Evolutionary conservation across 2,329 filamentous ascomycete genomes (phyloP).

Genomic region (Aschersonia sp.): DNA sequence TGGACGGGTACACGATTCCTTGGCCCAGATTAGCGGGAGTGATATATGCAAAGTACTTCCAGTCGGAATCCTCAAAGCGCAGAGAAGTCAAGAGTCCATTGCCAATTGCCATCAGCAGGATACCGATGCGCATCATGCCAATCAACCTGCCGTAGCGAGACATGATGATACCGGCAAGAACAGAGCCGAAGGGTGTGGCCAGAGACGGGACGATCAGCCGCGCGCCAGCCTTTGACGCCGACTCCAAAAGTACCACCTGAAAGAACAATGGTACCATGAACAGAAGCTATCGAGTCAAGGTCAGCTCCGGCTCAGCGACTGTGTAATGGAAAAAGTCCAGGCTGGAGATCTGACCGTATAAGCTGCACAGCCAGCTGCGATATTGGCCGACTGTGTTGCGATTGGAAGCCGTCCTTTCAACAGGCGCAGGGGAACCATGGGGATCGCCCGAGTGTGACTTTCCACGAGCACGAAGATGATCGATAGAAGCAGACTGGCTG

Average conservation of each 20-base stretch:
- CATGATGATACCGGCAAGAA: constrained; percentile 44
- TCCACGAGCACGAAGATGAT: constrained; percentile 32
- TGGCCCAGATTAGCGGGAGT: constrained; percentile 44
- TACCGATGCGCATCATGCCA: constrained; percentile 34
- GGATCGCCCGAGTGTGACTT: constrained; percentile 31
- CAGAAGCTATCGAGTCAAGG: constrained; percentile 30
- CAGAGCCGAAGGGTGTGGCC: constrained; percentile 40
- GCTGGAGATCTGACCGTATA: constrained; percentile 36
- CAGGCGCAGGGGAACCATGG: constrained; percentile 41
- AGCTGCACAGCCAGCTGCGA: constrained; percentile 45
- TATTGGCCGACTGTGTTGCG: constrained; percentile 41
- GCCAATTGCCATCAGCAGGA: constrained; percentile 36
- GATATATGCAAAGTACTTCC: constrained; percentile 42
- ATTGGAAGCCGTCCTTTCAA: constrained; percentile 39
- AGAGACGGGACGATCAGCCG: constrained; percentile 50
- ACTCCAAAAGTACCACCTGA: constrained; percentile 50
- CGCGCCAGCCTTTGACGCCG: constrained; percentile 47
- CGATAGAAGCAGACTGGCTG: constrained; percentile 27
- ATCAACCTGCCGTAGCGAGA: constrained; percentile 38
- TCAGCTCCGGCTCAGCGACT: not conserved
- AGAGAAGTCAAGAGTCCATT: constrained; percentile 36
- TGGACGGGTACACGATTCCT: constrained; percentile 42
- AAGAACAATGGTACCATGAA: constrained; percentile 62
- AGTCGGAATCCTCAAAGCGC: constrained; percentile 31
- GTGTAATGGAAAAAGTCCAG: not conserved